These are phyloP conservation scores for Ganoderma leucocontextum DNA, from an alignment of 1,284 basidiomycete genomes.

Conservation along the genomic window DNA sequence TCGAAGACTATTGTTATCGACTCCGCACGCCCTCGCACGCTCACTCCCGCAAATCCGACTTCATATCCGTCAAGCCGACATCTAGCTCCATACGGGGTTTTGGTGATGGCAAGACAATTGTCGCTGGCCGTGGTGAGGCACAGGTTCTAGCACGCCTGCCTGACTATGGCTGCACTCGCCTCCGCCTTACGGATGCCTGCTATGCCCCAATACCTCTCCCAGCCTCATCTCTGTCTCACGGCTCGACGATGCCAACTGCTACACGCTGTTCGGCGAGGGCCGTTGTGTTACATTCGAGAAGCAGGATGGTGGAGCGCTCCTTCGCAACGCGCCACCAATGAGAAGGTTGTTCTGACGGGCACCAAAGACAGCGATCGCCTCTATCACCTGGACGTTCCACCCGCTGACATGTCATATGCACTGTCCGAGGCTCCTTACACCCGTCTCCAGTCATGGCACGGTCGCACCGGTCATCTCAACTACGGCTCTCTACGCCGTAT, in stretches of 20 bases:
- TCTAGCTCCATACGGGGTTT: slow-evolving; percentile 15
- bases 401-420: not conserved
- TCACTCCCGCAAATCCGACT: slow-evolving; percentile 15
- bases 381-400: slow-evolving; percentile 18
- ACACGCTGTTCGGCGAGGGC: slow-evolving; percentile 20
- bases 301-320: slow-evolving; percentile 12
- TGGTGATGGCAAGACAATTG: slow-evolving; percentile 13
- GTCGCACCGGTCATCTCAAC: slow-evolving; percentile 14
- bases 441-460: slow-evolving; percentile 3
- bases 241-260: slow-evolving; percentile 18
- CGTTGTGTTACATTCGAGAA: slow-evolving; percentile 19
- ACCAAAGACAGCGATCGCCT: slow-evolving; percentile 10
- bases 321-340: slow-evolving; percentile 4
- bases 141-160: slow-evolving; percentile 13
- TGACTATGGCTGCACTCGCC: slow-evolving; percentile 9
- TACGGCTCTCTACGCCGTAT: not conserved
- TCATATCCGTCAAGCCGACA: slow-evolving; percentile 7
- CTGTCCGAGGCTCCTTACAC: slow-evolving; percentile 5
- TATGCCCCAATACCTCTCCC: slow-evolving; percentile 16
- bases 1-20: slow-evolving; percentile 9
- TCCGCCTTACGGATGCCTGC: slow-evolving; percentile 16
- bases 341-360: slow-evolving; percentile 14
- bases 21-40: slow-evolving; percentile 17
- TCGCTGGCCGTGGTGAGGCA: slow-evolving; percentile 16
- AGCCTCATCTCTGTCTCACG: slow-evolving; percentile 22